These are phyloP conservation scores for Leptographium lundbergii DNA, from an alignment of 2,329 filamentous ascomycete genomes.

Conservation along the genomic window DNA sequence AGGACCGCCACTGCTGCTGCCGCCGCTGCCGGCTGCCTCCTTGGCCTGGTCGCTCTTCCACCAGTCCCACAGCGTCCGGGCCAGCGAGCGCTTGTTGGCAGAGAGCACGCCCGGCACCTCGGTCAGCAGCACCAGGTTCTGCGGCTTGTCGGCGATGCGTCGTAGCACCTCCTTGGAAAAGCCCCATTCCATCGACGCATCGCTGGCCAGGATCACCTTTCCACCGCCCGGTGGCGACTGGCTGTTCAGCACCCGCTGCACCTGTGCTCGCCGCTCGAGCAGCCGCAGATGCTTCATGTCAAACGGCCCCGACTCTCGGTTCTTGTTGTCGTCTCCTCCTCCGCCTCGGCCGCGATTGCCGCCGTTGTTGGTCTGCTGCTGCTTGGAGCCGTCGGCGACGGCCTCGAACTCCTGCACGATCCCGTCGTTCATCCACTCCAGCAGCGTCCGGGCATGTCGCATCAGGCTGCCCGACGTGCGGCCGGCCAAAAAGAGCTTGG, in stretches of 20 bases:
- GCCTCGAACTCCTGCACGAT: conserved; percentile 88
- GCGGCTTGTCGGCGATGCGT: conserved; percentile 59
- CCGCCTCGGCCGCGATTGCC: conserved; percentile 33
- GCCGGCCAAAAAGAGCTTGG: conserved; percentile 70
- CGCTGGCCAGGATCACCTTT: conserved; percentile 80
- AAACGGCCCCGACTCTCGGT: conserved; percentile 58
- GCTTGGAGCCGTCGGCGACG: conserved; percentile 36
- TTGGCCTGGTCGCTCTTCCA: conserved; percentile 28
- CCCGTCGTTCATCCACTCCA: conserved; percentile 98
- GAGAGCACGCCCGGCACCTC: conserved; percentile 48
- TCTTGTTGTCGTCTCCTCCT: conserved; percentile 33
- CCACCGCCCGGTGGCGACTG: conserved; percentile 30
- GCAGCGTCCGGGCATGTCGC: conserved; percentile 83
- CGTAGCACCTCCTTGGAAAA: conserved; percentile 75
- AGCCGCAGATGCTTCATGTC: conserved; percentile 79
- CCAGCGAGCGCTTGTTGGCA: conserved; percentile 43
- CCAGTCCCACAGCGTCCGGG: conserved; percentile 66
- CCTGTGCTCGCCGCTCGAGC: conserved; percentile 68
- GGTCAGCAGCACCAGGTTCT: conserved; percentile 78
- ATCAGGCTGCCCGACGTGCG: conserved; percentile 80
- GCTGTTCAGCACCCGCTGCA: conserved; percentile 54
- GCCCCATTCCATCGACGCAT: conserved; percentile 85
- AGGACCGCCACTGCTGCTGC: conserved; percentile 43
- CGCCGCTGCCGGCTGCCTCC: conserved; percentile 38
- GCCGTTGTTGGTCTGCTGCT: conserved; percentile 30